phyloP scores from a whole-genome alignment of 768 basidiomycete species.

The Heimioporus sp. region DNA sequence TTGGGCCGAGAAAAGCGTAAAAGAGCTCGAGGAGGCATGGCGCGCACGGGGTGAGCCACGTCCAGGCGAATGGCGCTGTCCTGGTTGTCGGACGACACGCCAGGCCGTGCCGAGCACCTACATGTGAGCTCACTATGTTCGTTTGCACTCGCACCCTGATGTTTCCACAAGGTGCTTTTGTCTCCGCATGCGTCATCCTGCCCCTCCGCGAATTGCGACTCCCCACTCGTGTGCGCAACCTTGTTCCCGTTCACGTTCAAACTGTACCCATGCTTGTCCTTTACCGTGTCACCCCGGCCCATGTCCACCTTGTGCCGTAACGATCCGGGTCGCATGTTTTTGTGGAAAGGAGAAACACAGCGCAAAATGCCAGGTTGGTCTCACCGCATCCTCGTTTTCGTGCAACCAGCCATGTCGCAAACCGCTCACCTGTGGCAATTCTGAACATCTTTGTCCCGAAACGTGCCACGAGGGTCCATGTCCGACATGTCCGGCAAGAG shows the following conservation, averaged over 20 bases:
- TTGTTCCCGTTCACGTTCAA: conserved; percentile 56
- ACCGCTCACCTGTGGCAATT: conserved; percentile 59
- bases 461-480: conserved; percentile 81
- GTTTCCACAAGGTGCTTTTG: conserved; percentile 73
- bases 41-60: conserved; percentile 64
- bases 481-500: conserved; percentile 53
- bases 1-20: conserved; percentile 84
- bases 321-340: conserved; percentile 72
- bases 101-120: conserved; percentile 62
- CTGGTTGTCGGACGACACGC: conserved; percentile 87
- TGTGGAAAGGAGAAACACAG: conserved; percentile 56
- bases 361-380: conserved; percentile 49
- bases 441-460: conserved; percentile 61
- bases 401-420: conserved; percentile 40
- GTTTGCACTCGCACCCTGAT: no score
- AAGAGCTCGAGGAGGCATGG: conserved; percentile 72
- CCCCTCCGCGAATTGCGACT: conserved; percentile 63
- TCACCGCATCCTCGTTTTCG: conserved; percentile 23
- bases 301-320: conserved; percentile 90
- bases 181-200: conserved; percentile 67
- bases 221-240: conserved; percentile 76
- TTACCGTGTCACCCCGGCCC: conserved; percentile 92
- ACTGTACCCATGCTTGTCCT: conserved; percentile 81
- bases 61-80: conserved; percentile 87
- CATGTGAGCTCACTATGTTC: conserved; percentile 37